Base-by-base conservation (phyloP, 768 basidiomycete species). In the Coprinopsis sp. region DNA sequence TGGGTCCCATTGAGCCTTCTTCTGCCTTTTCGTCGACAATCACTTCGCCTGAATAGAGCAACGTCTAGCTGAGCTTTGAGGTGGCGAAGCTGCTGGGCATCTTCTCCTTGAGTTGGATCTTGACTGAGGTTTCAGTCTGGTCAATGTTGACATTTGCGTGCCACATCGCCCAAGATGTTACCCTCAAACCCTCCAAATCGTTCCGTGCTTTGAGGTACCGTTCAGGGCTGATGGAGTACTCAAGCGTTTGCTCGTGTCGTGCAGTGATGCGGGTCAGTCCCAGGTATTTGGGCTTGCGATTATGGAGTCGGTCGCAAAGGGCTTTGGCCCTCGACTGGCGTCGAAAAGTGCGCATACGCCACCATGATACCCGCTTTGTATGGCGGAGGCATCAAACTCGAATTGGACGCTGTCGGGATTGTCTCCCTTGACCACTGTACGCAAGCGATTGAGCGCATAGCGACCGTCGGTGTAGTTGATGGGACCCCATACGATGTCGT, bases 1-100 rank as follows among this genome's bases (percentile, higher is more conserved):
- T 3, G 70, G 65, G 49, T 89, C 82, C 87, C 87, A 91, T n/a
- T n/a, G n/a, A 6, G 76, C 64, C 1, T 70, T 63, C 31, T 74
- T 73, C n/a, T n/a, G 23, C 73, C 77, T 36, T 78, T 71, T n/a
- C n/a, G 14, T 74, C 54, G 22, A 63, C 69, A 27, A 87, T 59
- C 2, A 73, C 64, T 51, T 89, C 82, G 1, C 87, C 87, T 2
- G 71, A 74, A 0, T n/a, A 84, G 56, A 10, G 83, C 65, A n/a
- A 68, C 69, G 56, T 87, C 84, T 18, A 87, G 70, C 51, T 80
- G 71, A 2, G 66, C 58, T 54, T 87, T 88, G 43, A 86, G 69
- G 31, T 59, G 61, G 0, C 77, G 76, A 2, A 91, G 58, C 6
- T 74, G 64, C 43, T 71, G 71, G 10, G 75, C 54, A 10, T 73